A percentile compares a stretch with the other conserved stretches of the same genome.
These are phyloP conservation scores for Trichoderma erinaceum DNA, from an alignment of 495 filamentous ascomycete genomes.

Conservation along the genomic window DNA sequence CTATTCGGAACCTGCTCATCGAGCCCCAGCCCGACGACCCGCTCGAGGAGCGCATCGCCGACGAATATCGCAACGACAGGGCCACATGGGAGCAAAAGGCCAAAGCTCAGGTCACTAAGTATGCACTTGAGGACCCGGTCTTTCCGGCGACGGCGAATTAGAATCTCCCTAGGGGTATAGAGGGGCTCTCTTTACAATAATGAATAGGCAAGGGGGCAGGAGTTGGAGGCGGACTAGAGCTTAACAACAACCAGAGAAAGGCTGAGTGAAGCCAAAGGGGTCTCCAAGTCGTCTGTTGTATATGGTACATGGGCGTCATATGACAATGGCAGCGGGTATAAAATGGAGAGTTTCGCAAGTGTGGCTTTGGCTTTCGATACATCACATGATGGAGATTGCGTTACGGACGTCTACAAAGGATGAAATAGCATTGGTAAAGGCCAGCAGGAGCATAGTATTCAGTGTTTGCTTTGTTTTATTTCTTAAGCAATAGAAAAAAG, in stretches of 20 bases:
- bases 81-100: conserved; percentile 78
- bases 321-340: background rate
- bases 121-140: conserved; percentile 50
- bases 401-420: background rate
- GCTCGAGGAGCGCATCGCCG: conserved; percentile 78
- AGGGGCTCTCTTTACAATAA: no score
- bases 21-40: conserved; percentile 95
- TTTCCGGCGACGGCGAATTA: conserved; percentile 18
- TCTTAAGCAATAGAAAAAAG: no score
- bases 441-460: background rate
- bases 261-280: no score
- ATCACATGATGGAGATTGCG: background rate
- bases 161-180: background rate
- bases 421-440: background rate
- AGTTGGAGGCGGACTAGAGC: no score
- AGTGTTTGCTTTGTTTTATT: no score
- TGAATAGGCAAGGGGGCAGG: no score
- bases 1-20: conserved; percentile 67
- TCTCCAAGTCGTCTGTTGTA: no score
- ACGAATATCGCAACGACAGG: conserved; percentile 70
- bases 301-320: no score
- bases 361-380: background rate
- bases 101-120: conserved; percentile 70
- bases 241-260: no score
- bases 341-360: background rate